These are phyloP conservation scores for Leccinum solheimii DNA, from an alignment of 1,284 basidiomycete species.

Conservation along the genomic window DNA sequence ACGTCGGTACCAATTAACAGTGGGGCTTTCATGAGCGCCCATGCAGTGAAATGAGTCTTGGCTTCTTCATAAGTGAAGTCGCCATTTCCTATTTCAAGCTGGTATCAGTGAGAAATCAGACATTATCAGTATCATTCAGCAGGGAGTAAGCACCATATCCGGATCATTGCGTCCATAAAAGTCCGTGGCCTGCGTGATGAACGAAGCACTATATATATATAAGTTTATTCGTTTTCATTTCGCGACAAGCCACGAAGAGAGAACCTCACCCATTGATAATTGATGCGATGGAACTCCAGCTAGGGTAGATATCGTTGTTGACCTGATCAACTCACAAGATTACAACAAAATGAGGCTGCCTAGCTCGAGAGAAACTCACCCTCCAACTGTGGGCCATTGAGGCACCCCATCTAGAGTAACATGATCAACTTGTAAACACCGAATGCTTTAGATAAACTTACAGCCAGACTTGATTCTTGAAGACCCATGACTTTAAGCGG, in stretches of 20 bases:
- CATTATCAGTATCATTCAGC: not conserved
- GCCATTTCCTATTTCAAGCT: slow-evolving; percentile 50
- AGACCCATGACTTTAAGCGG: slow-evolving; percentile 2
- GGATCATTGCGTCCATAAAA: slow-evolving; percentile 49
- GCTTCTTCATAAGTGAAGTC: slow-evolving; percentile 42
- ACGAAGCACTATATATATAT: slow-evolving; percentile 38
- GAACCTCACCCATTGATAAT: slow-evolving; percentile 40
- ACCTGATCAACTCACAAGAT: slow-evolving; percentile 12
- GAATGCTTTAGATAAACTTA: slow-evolving; percentile 43
- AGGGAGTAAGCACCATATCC: slow-evolving; percentile 41
- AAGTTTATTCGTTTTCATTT: not conserved
- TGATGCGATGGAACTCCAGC: slow-evolving; percentile 38
- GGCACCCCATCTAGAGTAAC: slow-evolving; percentile 21
- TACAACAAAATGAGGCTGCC: not conserved
- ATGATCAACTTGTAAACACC: not conserved
- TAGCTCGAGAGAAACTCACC: slow-evolving; percentile 29
- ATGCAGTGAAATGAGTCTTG: slow-evolving; percentile 49
- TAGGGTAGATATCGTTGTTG: slow-evolving; percentile 27
- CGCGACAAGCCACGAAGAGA: not conserved
- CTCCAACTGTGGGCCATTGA: slow-evolving; percentile 51
- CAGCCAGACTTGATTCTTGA: slow-evolving; percentile 60
- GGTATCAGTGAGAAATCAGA: slow-evolving; percentile 11
- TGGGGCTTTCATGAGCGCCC: slow-evolving; percentile 50
- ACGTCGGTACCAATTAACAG: slow-evolving; percentile 45
- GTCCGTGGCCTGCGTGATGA: slow-evolving; percentile 43